These are phyloP conservation scores for Cercophora scortea DNA, from an alignment of 495 filamentous ascomycete species.

Conservation along the genomic window DNA sequence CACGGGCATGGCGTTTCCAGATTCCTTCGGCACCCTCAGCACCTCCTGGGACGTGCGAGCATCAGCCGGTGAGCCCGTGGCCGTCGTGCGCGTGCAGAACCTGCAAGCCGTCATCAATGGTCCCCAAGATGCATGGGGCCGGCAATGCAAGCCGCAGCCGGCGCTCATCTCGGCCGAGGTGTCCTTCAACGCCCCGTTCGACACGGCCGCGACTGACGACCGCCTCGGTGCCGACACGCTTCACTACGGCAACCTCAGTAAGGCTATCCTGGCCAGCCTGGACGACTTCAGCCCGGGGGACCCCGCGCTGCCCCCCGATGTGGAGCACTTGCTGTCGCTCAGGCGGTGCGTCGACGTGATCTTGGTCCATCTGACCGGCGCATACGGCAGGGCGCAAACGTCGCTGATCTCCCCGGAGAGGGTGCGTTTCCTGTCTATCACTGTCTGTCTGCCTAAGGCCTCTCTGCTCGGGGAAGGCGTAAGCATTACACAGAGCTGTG, in stretches of 20 bases:
- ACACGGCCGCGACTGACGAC: constrained; percentile 37
- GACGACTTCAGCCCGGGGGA: constrained; percentile 7
- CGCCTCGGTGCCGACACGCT: constrained; percentile 46
- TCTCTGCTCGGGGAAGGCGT: constrained; percentile 41
- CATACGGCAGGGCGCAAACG: background rate
- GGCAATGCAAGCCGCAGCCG: constrained; percentile 41
- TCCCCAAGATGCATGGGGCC: constrained; percentile 51
- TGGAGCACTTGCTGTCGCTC: background rate
- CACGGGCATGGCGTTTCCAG: background rate
- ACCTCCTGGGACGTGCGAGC: constrained; percentile 25
- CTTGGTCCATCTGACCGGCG: constrained; percentile 27
- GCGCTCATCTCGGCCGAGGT: constrained; percentile 44
- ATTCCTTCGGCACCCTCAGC: constrained; percentile 7
- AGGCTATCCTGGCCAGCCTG: constrained; percentile 35
- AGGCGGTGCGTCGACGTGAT: constrained; percentile 20
- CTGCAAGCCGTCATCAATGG: constrained; percentile 34
- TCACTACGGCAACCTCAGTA: constrained; percentile 54
- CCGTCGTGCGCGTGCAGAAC: constrained; percentile 42
- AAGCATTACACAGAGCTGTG: constrained; percentile 30
- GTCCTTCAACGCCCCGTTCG: constrained; percentile 38
- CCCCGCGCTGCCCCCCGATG: background rate
- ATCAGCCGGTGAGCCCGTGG: constrained; percentile 27
- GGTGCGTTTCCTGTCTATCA: constrained; percentile 31
- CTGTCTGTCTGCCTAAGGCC: constrained; percentile 44
- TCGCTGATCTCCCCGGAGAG: background rate